Conservation (phyloP, 2,329 filamentous ascomycete species). For the Cladorrhinum sp. region DNA sequence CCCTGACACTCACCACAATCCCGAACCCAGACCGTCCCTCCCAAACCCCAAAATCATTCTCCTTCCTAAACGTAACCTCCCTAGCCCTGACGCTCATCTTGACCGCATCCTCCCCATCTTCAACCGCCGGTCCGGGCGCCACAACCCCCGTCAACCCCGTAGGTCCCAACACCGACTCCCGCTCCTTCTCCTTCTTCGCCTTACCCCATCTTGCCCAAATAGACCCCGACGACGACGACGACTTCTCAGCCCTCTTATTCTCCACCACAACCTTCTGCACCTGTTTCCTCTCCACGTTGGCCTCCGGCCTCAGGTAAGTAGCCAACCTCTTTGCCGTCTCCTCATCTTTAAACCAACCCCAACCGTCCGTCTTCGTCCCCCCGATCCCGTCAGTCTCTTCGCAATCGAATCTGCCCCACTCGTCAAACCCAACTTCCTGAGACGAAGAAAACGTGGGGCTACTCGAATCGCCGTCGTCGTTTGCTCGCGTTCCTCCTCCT, state of each 20-base stretch:
- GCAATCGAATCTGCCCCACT: constrained; percentile 43
- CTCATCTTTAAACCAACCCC: constrained; percentile 48
- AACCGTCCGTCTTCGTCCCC: constrained; percentile 2
- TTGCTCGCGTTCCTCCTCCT: constrained; percentile 2
- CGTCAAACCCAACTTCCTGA: constrained; percentile 35
- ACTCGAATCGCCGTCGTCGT: constrained; percentile 18
- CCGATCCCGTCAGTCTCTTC: constrained; percentile 26
- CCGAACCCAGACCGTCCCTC: constrained; percentile 50
- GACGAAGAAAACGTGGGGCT: neutral
- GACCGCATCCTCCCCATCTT: constrained; percentile 27
- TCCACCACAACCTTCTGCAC: constrained; percentile 34
- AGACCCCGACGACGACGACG: neutral
- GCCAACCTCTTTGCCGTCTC: constrained; percentile 45
- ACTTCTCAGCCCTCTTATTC: constrained; percentile 33
- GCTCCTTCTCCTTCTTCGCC: constrained; percentile 20
- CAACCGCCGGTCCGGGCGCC: constrained; percentile 1
- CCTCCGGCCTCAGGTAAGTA: constrained; percentile 40
- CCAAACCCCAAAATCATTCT: constrained; percentile 52
- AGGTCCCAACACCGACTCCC: neutral
- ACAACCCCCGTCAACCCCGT: constrained; percentile 8
- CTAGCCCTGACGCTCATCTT: constrained; percentile 43
- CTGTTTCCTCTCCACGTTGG: constrained; percentile 28
- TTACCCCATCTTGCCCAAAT: constrained; percentile 33
- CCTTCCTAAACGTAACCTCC: constrained; percentile 48
- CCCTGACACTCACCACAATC: constrained; percentile 42